phyloP scores from a whole-genome alignment of 208 protist genomes.

The Acanthamoeba sp. region DNA sequence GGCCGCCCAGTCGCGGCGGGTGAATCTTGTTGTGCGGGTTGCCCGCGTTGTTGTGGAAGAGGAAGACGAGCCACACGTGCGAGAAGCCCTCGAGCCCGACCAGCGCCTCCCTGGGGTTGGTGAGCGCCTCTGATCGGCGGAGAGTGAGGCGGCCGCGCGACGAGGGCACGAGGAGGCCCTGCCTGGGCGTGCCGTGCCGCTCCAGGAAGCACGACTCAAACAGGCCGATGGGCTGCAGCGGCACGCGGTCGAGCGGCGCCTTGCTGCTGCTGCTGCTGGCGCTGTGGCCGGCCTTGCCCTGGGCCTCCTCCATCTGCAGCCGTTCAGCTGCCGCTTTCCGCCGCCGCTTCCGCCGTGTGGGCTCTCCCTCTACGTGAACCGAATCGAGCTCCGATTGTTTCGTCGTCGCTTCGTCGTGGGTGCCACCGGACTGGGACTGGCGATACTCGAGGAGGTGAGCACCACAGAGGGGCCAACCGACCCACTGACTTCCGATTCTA shows the following conservation, averaged over 20 bases:
- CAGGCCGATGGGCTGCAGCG: constrained; percentile 75
- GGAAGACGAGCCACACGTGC: constrained; percentile 88
- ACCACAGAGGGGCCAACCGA: not conserved
- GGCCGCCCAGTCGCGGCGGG: not conserved
- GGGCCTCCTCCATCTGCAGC: not conserved
- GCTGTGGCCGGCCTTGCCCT: not conserved
- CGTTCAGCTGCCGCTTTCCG: not conserved
- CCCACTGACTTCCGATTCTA: not conserved
- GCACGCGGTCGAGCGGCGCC: not conserved
- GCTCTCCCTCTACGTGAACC: not conserved
- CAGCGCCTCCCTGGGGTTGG: constrained; percentile 71
- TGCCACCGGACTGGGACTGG: not conserved
- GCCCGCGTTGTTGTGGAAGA: constrained; percentile 86
- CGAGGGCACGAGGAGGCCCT: constrained; percentile 75
- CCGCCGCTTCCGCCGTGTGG: not conserved
- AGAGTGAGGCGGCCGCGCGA: constrained; percentile 62
- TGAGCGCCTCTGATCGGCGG: not conserved
- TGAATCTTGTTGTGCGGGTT: not conserved
- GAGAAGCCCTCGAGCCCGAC: constrained; percentile 84
- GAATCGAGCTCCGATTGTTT: not conserved
- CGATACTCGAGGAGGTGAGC: not conserved
- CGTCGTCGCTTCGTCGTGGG: not conserved
- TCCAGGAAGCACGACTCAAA: constrained; percentile 78
- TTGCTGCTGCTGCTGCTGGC: not conserved
- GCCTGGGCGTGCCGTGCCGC: constrained; percentile 83